phyloP scores from a whole-genome alignment of 441 rosid genomes.

The Erodium moschatum region DNA sequence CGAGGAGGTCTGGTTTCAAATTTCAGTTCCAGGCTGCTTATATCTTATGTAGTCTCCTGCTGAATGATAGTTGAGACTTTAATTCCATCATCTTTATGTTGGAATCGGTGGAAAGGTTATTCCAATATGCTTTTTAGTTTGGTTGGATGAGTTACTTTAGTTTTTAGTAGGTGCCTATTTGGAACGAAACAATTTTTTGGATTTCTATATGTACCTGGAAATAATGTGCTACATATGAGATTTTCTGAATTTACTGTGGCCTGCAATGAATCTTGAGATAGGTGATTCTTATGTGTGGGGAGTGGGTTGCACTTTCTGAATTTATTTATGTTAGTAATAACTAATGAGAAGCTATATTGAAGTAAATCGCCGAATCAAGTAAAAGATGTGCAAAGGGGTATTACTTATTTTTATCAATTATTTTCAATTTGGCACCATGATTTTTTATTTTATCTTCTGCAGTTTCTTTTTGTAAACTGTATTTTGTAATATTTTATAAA shows the following conservation, averaged over 20 bases:
- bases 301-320: not conserved
- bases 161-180: not conserved
- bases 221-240: not conserved
- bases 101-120: constrained; percentile 7
- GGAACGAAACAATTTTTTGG: not conserved
- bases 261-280: not conserved
- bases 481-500: constrained; percentile 8
- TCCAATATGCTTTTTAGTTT: constrained; percentile 3
- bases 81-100: not conserved
- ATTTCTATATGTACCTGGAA: not conserved
- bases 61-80: not conserved
- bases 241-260: not conserved
- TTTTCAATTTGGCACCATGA: not conserved
- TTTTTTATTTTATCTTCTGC: not conserved
- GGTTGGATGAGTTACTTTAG: not conserved
- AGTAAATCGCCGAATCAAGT: not conserved
- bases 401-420: not conserved
- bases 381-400: not conserved
- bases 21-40: constrained; percentile 22
- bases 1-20: constrained; percentile 64
- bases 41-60: not conserved
- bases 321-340: not conserved
- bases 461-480: not conserved
- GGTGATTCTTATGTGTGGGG: not conserved
- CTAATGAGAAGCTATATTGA: not conserved